Evolutionary conservation across 345 rosid genomes (phyloP).

Genomic region (Odontarrhena argentea): DNA sequence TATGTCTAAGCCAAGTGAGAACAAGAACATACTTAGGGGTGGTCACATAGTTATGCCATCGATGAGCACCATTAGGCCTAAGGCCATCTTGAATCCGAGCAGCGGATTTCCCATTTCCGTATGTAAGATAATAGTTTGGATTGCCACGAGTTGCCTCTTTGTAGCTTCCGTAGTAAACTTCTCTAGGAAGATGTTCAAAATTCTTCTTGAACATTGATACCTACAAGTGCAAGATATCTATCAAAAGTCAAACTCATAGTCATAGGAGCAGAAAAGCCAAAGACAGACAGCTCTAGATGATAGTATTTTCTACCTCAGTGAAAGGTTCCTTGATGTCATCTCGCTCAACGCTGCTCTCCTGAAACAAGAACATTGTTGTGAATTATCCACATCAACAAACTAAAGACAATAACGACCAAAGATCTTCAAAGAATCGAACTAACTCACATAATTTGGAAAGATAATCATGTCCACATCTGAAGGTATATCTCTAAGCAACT

Average conservation of each 20-base stretch:
- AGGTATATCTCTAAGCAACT: conserved; percentile 64
- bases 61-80: conserved; percentile 97
- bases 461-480: conserved; percentile 69
- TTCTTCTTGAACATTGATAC: conserved; percentile 94
- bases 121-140: conserved; percentile 85
- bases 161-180: conserved; percentile 72
- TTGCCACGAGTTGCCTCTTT: conserved; percentile 80
- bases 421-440: conserved; percentile 71
- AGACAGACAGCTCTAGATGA: neutral
- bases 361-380: conserved; percentile 46
- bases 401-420: conserved; percentile 66
- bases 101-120: conserved; percentile 93
- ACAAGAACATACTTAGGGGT: conserved; percentile 54
- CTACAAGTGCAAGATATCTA: conserved; percentile 39
- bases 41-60: conserved; percentile 93
- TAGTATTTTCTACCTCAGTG: conserved; percentile 59
- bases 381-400: conserved; percentile 63
- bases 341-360: conserved; percentile 92
- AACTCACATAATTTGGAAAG: conserved; percentile 88
- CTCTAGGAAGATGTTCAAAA: conserved; percentile 78
- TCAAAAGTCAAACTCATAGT: neutral
- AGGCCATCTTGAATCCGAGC: conserved; percentile 88
- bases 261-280: neutral
- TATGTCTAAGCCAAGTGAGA: conserved; percentile 3
- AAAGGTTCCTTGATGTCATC: conserved; percentile 86